Conservation (phyloP, 2,329 filamentous ascomycete species). For the Neopestalotiopsis rosae region DNA sequence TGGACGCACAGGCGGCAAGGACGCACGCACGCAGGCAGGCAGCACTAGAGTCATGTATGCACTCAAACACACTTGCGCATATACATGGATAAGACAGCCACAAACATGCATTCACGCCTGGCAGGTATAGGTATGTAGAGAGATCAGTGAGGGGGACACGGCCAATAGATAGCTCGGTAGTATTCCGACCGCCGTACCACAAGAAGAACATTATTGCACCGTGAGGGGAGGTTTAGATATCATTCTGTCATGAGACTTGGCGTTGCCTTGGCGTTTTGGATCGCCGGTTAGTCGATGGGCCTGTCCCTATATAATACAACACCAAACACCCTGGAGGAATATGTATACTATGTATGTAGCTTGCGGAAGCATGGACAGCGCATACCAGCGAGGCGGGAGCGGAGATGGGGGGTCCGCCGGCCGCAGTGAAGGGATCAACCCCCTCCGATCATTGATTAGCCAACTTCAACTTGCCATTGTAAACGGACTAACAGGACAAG, state of each 20-base stretch:
- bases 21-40: neutral
- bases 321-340: no score
- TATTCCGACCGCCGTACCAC: neutral
- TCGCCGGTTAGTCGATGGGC: no score
- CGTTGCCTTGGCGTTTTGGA: neutral
- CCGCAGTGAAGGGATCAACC: neutral
- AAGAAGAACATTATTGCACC: neutral
- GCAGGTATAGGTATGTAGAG: neutral
- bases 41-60: neutral
- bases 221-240: neutral
- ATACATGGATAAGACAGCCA: neutral
- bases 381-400: neutral
- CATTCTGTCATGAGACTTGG: neutral
- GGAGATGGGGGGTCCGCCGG: neutral
- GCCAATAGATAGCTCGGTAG: neutral
- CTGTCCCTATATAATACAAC: no score
- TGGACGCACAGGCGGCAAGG: slow-evolving; percentile 5
- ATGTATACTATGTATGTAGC: neutral
- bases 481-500: no score
- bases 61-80: no score
- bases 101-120: neutral
- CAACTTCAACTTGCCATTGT: no score
- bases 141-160: neutral
- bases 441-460: neutral
- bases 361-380: neutral